These are phyloP conservation scores for Aspergillus ochraceoroseus DNA, from an alignment of 2,329 filamentous ascomycete genomes.

Conservation along the genomic window DNA sequence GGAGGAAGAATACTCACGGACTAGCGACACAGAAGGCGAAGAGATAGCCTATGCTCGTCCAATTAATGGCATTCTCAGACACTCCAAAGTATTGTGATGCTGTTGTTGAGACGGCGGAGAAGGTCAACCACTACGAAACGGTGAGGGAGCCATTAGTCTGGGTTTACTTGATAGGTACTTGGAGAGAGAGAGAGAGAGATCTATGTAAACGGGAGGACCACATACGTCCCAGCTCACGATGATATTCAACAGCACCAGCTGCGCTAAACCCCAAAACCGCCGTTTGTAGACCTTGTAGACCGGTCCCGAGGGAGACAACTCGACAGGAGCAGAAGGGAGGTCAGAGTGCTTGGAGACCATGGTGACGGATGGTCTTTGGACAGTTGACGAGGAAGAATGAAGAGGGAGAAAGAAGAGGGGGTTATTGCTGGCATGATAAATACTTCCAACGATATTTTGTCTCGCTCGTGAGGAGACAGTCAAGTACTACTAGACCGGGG, in stretches of 20 bases:
- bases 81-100: constrained; percentile 72
- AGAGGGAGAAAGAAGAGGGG: background rate
- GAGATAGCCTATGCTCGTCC: constrained; percentile 82
- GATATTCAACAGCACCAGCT: constrained; percentile 83
- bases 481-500: no score
- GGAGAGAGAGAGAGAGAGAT: background rate
- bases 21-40: constrained; percentile 73
- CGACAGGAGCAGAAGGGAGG: constrained; percentile 5
- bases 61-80: constrained; percentile 74
- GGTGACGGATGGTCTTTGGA: background rate
- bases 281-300: constrained; percentile 67
- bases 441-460: no score
- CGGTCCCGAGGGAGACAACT: constrained; percentile 20
- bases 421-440: no score
- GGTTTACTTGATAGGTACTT: no score
- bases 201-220: background rate
- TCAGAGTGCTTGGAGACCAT: constrained; percentile 12
- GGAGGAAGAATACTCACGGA: constrained; percentile 48
- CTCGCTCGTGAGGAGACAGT: no score
- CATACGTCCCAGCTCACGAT: constrained; percentile 93
- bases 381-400: background rate
- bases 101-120: constrained; percentile 72
- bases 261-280: constrained; percentile 79
- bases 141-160: no score
- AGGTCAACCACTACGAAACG: constrained; percentile 83